phyloP scores from a whole-genome alignment of 495 filamentous ascomycete species.

The Neurospora sublineolata region DNA sequence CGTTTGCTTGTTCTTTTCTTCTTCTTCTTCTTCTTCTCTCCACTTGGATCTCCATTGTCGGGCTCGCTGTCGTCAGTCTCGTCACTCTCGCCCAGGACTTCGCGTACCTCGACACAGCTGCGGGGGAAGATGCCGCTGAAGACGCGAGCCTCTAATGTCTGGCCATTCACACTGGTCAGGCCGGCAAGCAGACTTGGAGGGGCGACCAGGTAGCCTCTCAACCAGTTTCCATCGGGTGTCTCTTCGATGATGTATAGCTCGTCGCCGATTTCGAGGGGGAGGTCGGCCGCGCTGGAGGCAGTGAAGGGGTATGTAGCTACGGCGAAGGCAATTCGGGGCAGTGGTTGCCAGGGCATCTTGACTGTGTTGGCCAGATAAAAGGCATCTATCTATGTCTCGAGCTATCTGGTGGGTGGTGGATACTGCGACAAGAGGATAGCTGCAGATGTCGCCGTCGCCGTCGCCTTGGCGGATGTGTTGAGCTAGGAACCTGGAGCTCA shows the following conservation, averaged over 20 bases:
- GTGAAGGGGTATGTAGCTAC: constrained; percentile 89
- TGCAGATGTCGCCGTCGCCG: not conserved
- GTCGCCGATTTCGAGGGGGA: constrained; percentile 95
- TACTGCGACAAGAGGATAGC: not conserved
- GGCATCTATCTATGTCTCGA: constrained; percentile 19
- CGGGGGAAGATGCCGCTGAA: constrained; percentile 95
- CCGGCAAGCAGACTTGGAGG: constrained; percentile 88
- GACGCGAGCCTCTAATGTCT: constrained; percentile 87
- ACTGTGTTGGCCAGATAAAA: constrained; percentile 15
- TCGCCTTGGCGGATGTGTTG: not conserved
- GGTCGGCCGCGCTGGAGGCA: constrained; percentile 73
- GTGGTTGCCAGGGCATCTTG: constrained; percentile 86
- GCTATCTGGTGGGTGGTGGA: not conserved
- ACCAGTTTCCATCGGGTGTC: constrained; percentile 76
- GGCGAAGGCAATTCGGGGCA: constrained; percentile 95
- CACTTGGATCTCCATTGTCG: constrained; percentile 16
- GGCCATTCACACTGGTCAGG: constrained; percentile 80
- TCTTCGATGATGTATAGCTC: constrained; percentile 98
- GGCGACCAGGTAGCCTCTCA: constrained; percentile 86
- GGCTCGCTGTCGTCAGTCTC: constrained; percentile 33
- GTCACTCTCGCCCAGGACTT: constrained; percentile 55
- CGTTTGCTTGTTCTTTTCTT: constrained; percentile 14
- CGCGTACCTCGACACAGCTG: constrained; percentile 74
- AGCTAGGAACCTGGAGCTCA: not conserved
- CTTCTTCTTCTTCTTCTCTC: constrained; percentile 21